phyloP scores from a whole-genome alignment of 2,329 filamentous ascomycete genomes.

The Westerdykella aurantiaca region DNA sequence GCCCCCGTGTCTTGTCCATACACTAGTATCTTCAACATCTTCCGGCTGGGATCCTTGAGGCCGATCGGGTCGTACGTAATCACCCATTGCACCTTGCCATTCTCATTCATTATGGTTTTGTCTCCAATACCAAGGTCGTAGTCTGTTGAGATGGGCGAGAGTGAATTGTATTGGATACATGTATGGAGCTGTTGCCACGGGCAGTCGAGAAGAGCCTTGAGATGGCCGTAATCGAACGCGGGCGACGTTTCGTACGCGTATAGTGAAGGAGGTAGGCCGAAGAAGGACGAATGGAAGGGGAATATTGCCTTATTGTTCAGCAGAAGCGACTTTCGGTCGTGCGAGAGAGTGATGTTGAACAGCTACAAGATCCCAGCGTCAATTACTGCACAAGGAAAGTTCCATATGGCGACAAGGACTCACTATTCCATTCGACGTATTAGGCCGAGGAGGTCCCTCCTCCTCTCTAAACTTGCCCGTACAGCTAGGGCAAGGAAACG shows the following conservation, averaged over 20 bases:
- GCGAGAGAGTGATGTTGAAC: conserved; percentile 27
- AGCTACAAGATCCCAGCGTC: conserved; percentile 11
- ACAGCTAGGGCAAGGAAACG: no score
- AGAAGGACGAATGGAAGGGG: conserved; percentile 14
- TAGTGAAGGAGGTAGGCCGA: conserved; percentile 18
- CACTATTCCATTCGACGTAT: no score
- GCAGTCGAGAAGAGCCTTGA: conserved; percentile 19
- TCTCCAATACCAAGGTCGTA: conserved; percentile 20
- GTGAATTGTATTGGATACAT: conserved; percentile 4
- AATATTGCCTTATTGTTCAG: conserved; percentile 24
- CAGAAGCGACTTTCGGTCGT: conserved; percentile 22
- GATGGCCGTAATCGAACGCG: conserved; percentile 21
- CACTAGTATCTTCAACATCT: conserved; percentile 23
- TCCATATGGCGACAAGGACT: no score
- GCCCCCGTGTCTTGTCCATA: conserved; percentile 13
- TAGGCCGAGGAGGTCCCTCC: no score
- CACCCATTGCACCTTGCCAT: conserved; percentile 19
- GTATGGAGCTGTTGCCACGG: conserved; percentile 4
- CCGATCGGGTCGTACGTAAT: conserved; percentile 29
- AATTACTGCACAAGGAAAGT: not conserved
- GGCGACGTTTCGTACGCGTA: conserved; percentile 12
- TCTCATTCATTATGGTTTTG: conserved; percentile 7
- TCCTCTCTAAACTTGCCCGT: no score
- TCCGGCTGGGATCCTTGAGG: conserved; percentile 19
- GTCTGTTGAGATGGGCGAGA: conserved; percentile 1